Evolutionary conservation across 106 monocot species (phyloP).

Genomic region (Acorus gramineus): DNA sequence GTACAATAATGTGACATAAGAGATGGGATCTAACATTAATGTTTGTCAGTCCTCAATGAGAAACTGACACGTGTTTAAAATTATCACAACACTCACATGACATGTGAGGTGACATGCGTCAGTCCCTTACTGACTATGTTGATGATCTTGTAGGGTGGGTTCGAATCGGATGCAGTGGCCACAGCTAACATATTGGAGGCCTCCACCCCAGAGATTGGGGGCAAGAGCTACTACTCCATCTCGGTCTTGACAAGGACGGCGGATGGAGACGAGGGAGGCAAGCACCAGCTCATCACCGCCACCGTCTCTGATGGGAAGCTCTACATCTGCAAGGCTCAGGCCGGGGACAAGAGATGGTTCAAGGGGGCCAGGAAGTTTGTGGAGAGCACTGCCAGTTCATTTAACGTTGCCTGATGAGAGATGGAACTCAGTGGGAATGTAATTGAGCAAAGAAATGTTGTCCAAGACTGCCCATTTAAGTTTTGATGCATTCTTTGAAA

Average conservation of each 20-base stretch:
- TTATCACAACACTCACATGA: too few species aligned
- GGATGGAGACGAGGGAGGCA: conserved; percentile 91
- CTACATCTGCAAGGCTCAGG: conserved; percentile 96
- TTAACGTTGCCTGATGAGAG: conserved; percentile 55
- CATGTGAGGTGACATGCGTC: too few species aligned
- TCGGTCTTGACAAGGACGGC: conserved; percentile 91
- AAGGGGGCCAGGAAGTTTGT: conserved; percentile 97
- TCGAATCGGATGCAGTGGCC: conserved; percentile 70
- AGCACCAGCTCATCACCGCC: conserved; percentile 82
- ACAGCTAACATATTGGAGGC: conserved; percentile 76
- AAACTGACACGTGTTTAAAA: too few species aligned
- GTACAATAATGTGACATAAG: conserved; percentile 16
- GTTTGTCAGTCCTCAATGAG: too few species aligned
- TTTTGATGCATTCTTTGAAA: too few species aligned
- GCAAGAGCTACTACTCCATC: conserved; percentile 73
- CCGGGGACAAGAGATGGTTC: conserved; percentile 99
- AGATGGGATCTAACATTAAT: too few species aligned
- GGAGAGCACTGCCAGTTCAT: conserved; percentile 66
- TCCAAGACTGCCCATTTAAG: too few species aligned
- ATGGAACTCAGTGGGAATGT: too few species aligned
- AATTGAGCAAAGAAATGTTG: too few species aligned
- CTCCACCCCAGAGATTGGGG: conserved; percentile 24
- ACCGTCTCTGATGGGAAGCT: conserved; percentile 75
- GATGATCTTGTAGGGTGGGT: conserved; percentile 51
- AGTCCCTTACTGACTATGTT: too few species aligned